Evolutionary conservation across 257 asterid genomes (phyloP).

Genomic region (Voacanga thouarsii): DNA sequence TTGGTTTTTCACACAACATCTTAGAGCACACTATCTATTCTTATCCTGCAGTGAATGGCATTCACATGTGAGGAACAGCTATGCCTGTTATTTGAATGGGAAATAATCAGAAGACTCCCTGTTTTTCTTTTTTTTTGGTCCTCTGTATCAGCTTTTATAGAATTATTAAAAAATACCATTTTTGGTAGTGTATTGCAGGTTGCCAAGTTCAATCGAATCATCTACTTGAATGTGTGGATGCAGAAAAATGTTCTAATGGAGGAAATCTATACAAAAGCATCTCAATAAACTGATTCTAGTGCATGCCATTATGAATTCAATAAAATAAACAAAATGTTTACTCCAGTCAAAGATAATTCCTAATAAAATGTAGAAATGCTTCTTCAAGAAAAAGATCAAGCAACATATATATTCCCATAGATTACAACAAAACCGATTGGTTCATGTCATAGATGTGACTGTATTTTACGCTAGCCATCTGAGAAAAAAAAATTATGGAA

Average conservation of each 20-base stretch:
- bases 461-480: no score
- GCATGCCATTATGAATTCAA: background rate
- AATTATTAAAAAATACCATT: background rate
- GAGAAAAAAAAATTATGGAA: no score
- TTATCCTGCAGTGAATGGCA: background rate
- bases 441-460: no score
- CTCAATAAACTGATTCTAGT: background rate
- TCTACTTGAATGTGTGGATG: background rate
- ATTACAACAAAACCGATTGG: background rate
- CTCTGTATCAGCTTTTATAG: background rate
- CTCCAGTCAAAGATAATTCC: background rate
- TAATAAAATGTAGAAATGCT: no score
- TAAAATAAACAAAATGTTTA: background rate
- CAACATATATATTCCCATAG: background rate
- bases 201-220: background rate
- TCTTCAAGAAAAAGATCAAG: background rate
- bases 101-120: background rate
- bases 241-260: background rate
- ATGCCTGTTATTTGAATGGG: background rate
- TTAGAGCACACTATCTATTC: background rate
- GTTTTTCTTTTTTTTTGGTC: background rate
- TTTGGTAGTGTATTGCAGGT: background rate
- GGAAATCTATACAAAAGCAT: background rate
- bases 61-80: background rate
- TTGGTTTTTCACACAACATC: background rate